Conservation (phyloP, 441 rosid species). For the Sinapis alba region DNA sequence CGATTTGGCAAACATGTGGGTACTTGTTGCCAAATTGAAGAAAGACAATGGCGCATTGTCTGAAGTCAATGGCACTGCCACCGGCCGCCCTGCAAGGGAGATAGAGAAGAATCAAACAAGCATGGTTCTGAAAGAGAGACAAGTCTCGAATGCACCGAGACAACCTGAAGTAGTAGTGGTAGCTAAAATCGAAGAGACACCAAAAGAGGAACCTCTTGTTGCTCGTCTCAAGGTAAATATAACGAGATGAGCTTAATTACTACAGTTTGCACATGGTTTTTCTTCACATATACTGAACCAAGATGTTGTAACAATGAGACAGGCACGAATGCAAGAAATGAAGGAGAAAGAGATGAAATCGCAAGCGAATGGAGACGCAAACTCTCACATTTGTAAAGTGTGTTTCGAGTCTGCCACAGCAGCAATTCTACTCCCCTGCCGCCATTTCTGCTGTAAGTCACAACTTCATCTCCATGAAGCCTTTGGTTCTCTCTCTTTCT, state of each 20-base stretch:
- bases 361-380: constrained; percentile 70
- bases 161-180: constrained; percentile 46
- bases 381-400: constrained; percentile 91
- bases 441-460: constrained; percentile 92
- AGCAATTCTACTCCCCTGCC: constrained; percentile 93
- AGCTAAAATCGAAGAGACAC: constrained; percentile 41
- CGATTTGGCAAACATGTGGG: constrained; percentile 98
- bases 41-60: constrained; percentile 60
- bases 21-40: constrained; percentile 95
- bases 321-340: constrained; percentile 97
- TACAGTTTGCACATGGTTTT: neutral
- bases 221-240: constrained; percentile 77
- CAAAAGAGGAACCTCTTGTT: constrained; percentile 82
- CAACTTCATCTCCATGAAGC: constrained; percentile 6
- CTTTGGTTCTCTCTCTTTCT: too few relatives aligned
- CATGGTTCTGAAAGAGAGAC: constrained; percentile 51
- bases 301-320: constrained; percentile 14
- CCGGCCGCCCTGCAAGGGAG: constrained; percentile 44
- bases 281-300: neutral
- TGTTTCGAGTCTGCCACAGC: constrained; percentile 93
- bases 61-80: constrained; percentile 39
- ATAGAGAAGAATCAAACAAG: constrained; percentile 42
- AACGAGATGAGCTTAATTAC: constrained; percentile 8
- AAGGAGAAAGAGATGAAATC: constrained; percentile 83
- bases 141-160: constrained; percentile 45